Base-by-base conservation (phyloP, 805 yeast genomes). In the Candida xyloterini region DNA sequence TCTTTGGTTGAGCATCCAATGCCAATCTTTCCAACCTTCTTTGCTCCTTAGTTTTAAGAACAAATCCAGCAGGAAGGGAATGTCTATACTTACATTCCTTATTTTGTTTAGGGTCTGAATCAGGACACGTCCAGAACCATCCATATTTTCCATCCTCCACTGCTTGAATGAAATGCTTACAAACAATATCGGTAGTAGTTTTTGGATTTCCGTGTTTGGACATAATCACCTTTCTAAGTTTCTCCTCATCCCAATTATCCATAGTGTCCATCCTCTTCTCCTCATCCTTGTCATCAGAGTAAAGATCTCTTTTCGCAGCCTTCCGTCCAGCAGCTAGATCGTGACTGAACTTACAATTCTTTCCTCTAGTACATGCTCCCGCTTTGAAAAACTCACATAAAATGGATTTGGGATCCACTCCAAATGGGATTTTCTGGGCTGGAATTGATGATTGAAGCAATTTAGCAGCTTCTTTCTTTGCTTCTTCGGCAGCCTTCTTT, bases 71-170 rank as follows among this genome's bases (percentile, higher is more conserved):
- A 28, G 99, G 99, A 57, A 93, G 73, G 7, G 97, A 84, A 65
- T 93, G 99, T 65, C 78, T 81, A 70, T 93, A 93, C 71, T 83
- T 91, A 77, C 99, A 93, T 45, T 78, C 83, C 18, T 42, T 49
- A 21, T 52, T 53, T 27, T 29, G 43, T 38, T 59, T 59, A 46
- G 84, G 79, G 50, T 96, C 97, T 28, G 91, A 90, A 53, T 87
- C 87, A 20, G 99, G 99, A 70, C 99, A 93, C 15, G 76, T 73
- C 99, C 99, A 93, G 66, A 93, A 90, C 99, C 99, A 93, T 58
- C 99, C 99, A 61, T 93, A 93, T 60, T 91, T 91, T 43, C 91
- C 93, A 58, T 89, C 88, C 60, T 93, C 99, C 42, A 93, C 97
- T 0, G 99, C 98, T 44, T 89, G 96, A 50, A 93, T 86, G 68